Evolutionary conservation across 352 stramenopile genomes (phyloP), one percentile per base, ranked within the genome.

Genomic region (Albugo candida): DNA sequence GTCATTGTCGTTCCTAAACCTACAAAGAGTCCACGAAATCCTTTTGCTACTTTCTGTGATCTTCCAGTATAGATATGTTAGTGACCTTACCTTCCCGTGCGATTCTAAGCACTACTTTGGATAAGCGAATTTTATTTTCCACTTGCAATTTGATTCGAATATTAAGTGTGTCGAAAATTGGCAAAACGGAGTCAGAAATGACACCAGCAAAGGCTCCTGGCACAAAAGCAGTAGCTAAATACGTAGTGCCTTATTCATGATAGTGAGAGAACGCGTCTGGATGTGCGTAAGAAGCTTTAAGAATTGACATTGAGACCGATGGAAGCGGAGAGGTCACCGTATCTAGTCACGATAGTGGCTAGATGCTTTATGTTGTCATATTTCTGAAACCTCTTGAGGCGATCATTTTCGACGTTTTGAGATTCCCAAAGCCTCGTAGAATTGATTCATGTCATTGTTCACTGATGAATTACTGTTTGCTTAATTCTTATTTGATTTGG

Each of bases 101-200:
- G 14, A 36, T 14, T n/a, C 42, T 13, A 14, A 16, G 19, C 39
- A 24, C 17, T 12, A 36, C 21, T 10, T 16, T 1, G 48, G 11
- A n/a, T 13, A 44, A 6, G 37, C 12, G 11, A 11, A 36, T 47
- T 12, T 54, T 67, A 13, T 59, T 57, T 41, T 47, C 50, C 19
- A 61, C 60, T 56, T 84, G 75, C 39, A 89, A 68, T 53, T 89
- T 89, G 64, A 85, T 83, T 39, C 76, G 76, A 38, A 86, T 48
- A 55, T 85, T 89, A 49, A 89, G 76, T 16, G 80, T 79, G 48
- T 89, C 76, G 38, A 89, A 57, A 20, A 73, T 72, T 36, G 84
- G 72, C 45, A 84, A 55, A 52, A 85, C 62, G 36, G 69, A 81
- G 53, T 89, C 76, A 13, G 76, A 69, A 24, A 84, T 69, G 35